Conservation (phyloP, 2,329 filamentous ascomycete species). For the Fusarium sp. region DNA sequence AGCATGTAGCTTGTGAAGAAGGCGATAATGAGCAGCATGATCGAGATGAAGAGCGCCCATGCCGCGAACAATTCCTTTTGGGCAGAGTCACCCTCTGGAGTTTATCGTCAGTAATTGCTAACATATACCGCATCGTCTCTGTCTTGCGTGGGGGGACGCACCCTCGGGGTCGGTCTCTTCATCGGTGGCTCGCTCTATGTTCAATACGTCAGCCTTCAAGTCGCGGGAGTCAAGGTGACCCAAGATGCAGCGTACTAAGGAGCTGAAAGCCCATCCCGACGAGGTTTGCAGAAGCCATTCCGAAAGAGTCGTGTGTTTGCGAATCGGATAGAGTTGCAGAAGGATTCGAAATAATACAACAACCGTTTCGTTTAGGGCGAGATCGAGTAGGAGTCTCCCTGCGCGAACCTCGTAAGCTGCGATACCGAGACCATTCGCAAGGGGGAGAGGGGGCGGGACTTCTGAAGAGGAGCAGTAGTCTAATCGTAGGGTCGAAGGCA, state of each 20-base stretch:
- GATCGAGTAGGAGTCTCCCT: constrained; percentile 38
- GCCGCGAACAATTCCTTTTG: constrained; percentile 95
- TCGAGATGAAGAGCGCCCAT: constrained; percentile 97
- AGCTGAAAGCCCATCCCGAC: constrained; percentile 49
- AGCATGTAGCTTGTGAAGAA: constrained; percentile 98
- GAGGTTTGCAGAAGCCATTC: constrained; percentile 42
- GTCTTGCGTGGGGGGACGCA: constrained; percentile 31
- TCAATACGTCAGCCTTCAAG: constrained; percentile 37
- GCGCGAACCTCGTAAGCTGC: constrained; percentile 43
- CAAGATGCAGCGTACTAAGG: constrained; percentile 44
- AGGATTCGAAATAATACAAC: constrained; percentile 7
- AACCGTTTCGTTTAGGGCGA: constrained; percentile 24
- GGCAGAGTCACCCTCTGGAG: constrained; percentile 77
- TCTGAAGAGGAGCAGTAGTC: background rate
- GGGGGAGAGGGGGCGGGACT: background rate
- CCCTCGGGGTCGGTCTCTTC: constrained; percentile 52
- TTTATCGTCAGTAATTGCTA: constrained; percentile 34
- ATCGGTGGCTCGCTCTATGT: constrained; percentile 43
- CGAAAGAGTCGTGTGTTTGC: constrained; percentile 8
- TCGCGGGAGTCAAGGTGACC: constrained; percentile 4
- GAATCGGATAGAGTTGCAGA: background rate
- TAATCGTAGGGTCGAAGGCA: background rate
- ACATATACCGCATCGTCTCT: background rate
- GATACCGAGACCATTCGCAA: constrained; percentile 41
- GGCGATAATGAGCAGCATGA: constrained; percentile 90